Evolutionary conservation across 345 rosid species (phyloP).

Genomic region (Dipteronia sinensis): DNA sequence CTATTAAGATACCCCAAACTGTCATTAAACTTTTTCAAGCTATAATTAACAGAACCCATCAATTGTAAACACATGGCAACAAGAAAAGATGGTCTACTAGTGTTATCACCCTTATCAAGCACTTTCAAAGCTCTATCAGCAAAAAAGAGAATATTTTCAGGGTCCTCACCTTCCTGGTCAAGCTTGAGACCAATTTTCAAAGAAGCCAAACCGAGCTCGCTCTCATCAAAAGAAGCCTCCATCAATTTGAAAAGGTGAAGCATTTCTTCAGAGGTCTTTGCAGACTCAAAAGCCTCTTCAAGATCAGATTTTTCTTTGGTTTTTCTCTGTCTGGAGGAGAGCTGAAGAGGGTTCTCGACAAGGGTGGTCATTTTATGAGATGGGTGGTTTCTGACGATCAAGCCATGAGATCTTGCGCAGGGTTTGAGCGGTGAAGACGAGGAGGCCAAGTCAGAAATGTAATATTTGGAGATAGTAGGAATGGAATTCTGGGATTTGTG

Average conservation of each 20-base stretch:
- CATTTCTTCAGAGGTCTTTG: constrained; percentile 74
- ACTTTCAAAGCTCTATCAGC: constrained; percentile 68
- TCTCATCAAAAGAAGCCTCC: constrained; percentile 72
- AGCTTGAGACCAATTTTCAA: constrained; percentile 84
- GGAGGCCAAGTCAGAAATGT: constrained; percentile 27
- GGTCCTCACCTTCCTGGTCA: constrained; percentile 85
- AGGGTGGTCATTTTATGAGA: constrained; percentile 56
- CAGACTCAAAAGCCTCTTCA: constrained; percentile 88
- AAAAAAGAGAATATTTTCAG: constrained; percentile 60
- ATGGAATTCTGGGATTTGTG: constrained; percentile 33
- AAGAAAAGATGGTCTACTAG: constrained; percentile 43
- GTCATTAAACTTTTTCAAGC: constrained; percentile 74
- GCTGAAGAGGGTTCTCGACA: constrained; percentile 46
- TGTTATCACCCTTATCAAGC: constrained; percentile 48
- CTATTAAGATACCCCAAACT: constrained; percentile 76
- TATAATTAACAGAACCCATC: constrained; percentile 72
- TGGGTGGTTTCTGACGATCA: constrained; percentile 35
- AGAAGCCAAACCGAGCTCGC: constrained; percentile 75
- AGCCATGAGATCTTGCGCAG: constrained; percentile 42
- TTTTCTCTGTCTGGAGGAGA: constrained; percentile 59
- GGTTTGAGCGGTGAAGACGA: constrained; percentile 34
- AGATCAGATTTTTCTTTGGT: constrained; percentile 60
- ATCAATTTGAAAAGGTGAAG: constrained; percentile 63
- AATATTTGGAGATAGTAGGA: constrained; percentile 29
- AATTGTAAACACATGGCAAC: constrained; percentile 79